These are phyloP conservation scores for Colletotrichum shisoi DNA, from an alignment of 2,329 filamentous ascomycete genomes.

Conservation along the genomic window DNA sequence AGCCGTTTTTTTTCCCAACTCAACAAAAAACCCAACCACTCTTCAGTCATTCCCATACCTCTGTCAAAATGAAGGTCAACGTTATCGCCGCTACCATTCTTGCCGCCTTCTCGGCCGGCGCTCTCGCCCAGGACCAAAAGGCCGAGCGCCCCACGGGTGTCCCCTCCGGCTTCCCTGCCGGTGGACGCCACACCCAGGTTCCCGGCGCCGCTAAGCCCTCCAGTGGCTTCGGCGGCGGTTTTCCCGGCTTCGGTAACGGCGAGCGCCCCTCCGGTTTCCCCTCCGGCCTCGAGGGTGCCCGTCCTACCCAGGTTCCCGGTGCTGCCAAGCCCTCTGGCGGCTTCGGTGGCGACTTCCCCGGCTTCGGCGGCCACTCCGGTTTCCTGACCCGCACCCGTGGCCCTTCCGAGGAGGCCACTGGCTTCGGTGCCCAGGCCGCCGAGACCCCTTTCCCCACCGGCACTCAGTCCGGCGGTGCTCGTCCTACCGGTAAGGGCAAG, in stretches of 20 bases:
- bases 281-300: constrained; percentile 16
- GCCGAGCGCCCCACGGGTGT: not conserved
- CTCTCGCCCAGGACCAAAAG: constrained; percentile 23
- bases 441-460: constrained; percentile 24
- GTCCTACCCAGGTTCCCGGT: constrained; percentile 20
- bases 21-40: constrained; percentile 3
- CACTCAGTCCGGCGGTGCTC: constrained; percentile 13
- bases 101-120: constrained; percentile 33
- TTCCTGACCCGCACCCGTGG: constrained; percentile 30
- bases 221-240: not conserved
- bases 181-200: not conserved
- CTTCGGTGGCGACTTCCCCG: constrained; percentile 18
- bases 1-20: constrained; percentile 1
- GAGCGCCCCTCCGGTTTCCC: constrained; percentile 13
- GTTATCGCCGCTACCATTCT: constrained; percentile 32
- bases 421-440: constrained; percentile 12
- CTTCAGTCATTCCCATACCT: not conserved
- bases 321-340: constrained; percentile 20
- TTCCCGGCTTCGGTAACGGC: constrained; percentile 15
- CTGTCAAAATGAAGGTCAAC: constrained; percentile 35
- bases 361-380: constrained; percentile 29
- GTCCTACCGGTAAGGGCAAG: constrained; percentile 29
- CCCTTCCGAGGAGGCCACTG: constrained; percentile 4
- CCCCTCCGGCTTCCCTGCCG: constrained; percentile 10
- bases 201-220: no score